phyloP scores from a whole-genome alignment of 2,329 filamentous ascomycete species.

The Beauveria sp. region DNA sequence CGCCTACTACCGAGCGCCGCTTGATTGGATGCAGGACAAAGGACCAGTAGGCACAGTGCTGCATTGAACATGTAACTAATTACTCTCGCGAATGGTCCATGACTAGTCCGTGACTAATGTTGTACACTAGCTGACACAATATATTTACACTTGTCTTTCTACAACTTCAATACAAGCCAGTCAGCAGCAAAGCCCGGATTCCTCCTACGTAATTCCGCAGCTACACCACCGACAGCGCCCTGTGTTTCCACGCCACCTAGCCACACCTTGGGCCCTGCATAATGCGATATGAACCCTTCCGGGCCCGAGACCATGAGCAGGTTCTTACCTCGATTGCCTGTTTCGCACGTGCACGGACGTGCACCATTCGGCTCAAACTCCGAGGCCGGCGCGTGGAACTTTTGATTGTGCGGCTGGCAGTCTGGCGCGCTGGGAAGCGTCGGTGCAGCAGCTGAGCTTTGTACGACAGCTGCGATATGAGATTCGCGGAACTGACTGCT shows the following conservation, averaged over 20 bases:
- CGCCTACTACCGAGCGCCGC: too few species aligned
- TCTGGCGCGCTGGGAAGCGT: not conserved
- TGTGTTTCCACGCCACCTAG: conserved; percentile 64
- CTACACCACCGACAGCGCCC: conserved; percentile 62
- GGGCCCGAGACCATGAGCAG: conserved; percentile 84
- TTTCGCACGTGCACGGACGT: conserved; percentile 12
- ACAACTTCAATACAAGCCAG: conserved; percentile 49
- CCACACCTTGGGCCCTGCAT: conserved; percentile 76
- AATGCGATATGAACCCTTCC: conserved; percentile 76
- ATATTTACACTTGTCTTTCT: not conserved
- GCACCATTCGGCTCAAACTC: conserved; percentile 8
- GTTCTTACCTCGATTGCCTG: conserved; percentile 37
- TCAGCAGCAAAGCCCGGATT: conserved; percentile 26
- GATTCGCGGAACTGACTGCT: conserved; percentile 52
- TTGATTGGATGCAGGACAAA: too few species aligned
- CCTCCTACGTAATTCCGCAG: conserved; percentile 50
- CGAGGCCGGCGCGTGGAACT: conserved; percentile 1
- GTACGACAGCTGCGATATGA: conserved; percentile 34
- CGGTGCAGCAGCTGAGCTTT: not conserved
- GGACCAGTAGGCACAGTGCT: not conserved
- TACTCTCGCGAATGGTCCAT: too few species aligned
- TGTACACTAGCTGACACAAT: not conserved
- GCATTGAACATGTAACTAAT: not conserved
- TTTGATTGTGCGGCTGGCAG: conserved; percentile 10
- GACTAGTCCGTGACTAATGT: not conserved